These are phyloP conservation scores for Anisodus acutangulus DNA, from an alignment of 257 asterid species.

Conservation along the genomic window DNA sequence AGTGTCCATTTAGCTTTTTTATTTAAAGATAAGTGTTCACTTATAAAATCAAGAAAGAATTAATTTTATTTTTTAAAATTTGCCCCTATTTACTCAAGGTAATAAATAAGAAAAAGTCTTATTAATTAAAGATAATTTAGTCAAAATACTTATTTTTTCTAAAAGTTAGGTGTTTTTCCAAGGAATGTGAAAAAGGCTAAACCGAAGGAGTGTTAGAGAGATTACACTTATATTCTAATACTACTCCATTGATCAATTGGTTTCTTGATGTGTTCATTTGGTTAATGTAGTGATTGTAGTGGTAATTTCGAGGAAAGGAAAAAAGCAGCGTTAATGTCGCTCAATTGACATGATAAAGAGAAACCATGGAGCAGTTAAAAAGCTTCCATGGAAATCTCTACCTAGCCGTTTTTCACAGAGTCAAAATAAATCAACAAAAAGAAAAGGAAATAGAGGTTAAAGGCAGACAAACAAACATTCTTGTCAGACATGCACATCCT, in stretches of 20 bases:
- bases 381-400: slow-evolving; percentile 65
- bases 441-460: slow-evolving; percentile 21
- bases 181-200: too few species aligned
- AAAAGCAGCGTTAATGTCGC: slow-evolving; percentile 51
- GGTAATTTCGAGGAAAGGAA: slow-evolving; percentile 56
- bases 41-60: too few species aligned
- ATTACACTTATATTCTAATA: too few species aligned
- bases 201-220: too few species aligned
- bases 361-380: slow-evolving; percentile 59
- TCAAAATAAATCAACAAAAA: background rate
- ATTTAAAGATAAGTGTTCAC: too few species aligned
- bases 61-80: too few species aligned
- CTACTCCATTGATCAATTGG: background rate
- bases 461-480: slow-evolving; percentile 62
- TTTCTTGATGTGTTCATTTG: background rate
- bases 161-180: too few species aligned
- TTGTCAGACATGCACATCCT: slow-evolving; percentile 53
- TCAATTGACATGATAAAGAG: slow-evolving; percentile 66
- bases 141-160: too few species aligned
- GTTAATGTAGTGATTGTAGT: slow-evolving; percentile 33
- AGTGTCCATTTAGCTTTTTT: too few species aligned
- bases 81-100: too few species aligned
- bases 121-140: too few species aligned
- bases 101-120: too few species aligned
- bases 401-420: slow-evolving; percentile 45